Conservation (phyloP, 176 grass and related monocot species). For the Ensete ventricosum region DNA sequence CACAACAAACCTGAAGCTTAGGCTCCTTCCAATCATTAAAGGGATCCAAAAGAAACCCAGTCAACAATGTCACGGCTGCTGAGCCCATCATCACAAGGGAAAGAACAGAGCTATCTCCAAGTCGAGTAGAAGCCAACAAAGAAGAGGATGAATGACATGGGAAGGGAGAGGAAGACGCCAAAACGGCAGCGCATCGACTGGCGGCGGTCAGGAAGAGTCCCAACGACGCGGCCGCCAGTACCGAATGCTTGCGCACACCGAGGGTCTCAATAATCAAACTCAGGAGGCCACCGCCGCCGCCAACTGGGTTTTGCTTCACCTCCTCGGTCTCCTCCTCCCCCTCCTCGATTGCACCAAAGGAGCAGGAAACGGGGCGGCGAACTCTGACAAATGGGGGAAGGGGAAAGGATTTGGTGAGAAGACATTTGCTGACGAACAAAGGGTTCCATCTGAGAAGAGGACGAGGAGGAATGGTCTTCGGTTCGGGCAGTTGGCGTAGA, state of each 20-base stretch:
- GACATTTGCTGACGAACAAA: background rate
- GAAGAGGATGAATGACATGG: background rate
- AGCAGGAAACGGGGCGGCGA: background rate
- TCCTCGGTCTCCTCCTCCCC: background rate
- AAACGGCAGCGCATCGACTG: background rate
- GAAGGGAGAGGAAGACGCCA: background rate
- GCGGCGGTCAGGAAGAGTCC: background rate
- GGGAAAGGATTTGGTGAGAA: background rate
- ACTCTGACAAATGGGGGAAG: background rate
- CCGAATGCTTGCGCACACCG: background rate
- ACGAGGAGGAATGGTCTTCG: background rate
- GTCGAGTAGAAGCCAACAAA: background rate
- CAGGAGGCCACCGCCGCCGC: background rate
- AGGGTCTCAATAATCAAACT: background rate
- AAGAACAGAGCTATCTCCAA: background rate
- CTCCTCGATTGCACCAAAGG: background rate
- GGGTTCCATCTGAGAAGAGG: background rate
- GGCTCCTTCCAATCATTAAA: background rate
- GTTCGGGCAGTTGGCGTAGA: background rate
- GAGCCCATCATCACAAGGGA: slow-evolving; percentile 1
- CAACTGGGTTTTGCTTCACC: background rate
- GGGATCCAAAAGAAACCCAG: background rate
- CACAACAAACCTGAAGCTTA: slow-evolving; percentile 2
- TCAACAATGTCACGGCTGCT: background rate
- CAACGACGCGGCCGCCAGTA: background rate